Percentiles rank a stretch among this genome's conserved stretches.
Evolutionary conservation across 2,329 filamentous ascomycete species (phyloP).

Genomic region (Alternaria rosae): DNA sequence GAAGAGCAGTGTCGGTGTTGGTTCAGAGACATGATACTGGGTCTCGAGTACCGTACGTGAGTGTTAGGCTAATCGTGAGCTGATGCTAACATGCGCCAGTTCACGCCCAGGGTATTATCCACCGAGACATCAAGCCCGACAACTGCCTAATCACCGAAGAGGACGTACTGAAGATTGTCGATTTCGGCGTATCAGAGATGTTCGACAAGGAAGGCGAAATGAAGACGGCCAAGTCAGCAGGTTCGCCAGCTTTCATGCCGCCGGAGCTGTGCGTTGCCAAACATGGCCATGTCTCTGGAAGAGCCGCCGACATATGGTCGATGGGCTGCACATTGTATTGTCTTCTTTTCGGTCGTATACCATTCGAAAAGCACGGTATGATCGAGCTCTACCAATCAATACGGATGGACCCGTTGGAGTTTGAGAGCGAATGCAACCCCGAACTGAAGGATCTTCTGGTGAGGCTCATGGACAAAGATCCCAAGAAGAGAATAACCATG

Average conservation of each 20-base stretch:
- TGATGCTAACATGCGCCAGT: slow-evolving; percentile 60
- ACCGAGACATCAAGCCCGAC: slow-evolving; percentile 97
- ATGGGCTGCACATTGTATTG: slow-evolving; percentile 98
- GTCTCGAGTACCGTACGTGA: slow-evolving; percentile 85
- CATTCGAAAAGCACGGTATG: slow-evolving; percentile 80
- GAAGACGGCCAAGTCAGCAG: slow-evolving; percentile 91
- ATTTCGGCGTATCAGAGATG: slow-evolving; percentile 99
- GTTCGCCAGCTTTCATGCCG: slow-evolving; percentile 92
- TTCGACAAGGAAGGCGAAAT: slow-evolving; percentile 89
- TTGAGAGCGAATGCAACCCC: slow-evolving; percentile 70
- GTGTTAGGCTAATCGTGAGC: neutral
- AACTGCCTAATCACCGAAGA: slow-evolving; percentile 90
- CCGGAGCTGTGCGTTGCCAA: slow-evolving; percentile 89
- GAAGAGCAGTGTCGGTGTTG: slow-evolving; percentile 84
- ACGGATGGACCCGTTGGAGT: slow-evolving; percentile 69
- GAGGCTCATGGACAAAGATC: slow-evolving; percentile 83
- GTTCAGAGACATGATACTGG: slow-evolving; percentile 94
- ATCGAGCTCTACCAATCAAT: slow-evolving; percentile 92
- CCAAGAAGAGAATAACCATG: slow-evolving; percentile 83
- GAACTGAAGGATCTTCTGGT: slow-evolving; percentile 77
- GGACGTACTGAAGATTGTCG: slow-evolving; percentile 94
- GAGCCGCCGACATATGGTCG: slow-evolving; percentile 94
- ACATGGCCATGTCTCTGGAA: slow-evolving; percentile 87
- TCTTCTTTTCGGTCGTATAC: slow-evolving; percentile 84
- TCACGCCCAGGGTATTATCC: slow-evolving; percentile 92